Conservation (phyloP, 371 early-diverging fungal genomes). For the Mortierella polycephala region DNA sequence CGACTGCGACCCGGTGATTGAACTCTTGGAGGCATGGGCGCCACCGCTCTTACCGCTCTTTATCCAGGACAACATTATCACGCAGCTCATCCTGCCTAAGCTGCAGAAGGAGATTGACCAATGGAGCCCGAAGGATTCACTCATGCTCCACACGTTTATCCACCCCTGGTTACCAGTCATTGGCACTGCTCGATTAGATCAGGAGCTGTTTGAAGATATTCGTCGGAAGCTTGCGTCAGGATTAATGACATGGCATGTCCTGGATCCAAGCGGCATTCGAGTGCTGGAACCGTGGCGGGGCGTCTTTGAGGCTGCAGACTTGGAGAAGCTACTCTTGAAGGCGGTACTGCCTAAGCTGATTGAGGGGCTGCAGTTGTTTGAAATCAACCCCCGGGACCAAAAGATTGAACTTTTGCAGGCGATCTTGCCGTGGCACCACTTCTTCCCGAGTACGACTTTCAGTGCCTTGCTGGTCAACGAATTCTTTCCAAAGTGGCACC, state of each 20-base stretch:
- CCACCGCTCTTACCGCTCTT: constrained; percentile 76
- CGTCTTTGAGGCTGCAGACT: constrained; percentile 69
- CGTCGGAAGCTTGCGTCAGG: constrained; percentile 71
- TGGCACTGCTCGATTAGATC: constrained; percentile 63
- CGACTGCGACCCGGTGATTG: constrained; percentile 74
- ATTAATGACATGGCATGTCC: constrained; percentile 76
- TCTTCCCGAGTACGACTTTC: constrained; percentile 65
- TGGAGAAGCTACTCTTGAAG: constrained; percentile 68
- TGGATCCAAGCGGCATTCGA: constrained; percentile 67
- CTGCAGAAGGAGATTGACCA: constrained; percentile 69
- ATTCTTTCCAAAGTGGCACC: constrained; percentile 81
- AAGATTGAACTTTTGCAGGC: constrained; percentile 54
- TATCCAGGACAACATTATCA: constrained; percentile 77
- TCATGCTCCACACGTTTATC: constrained; percentile 83
- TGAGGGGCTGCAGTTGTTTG: constrained; percentile 70
- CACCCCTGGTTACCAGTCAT: constrained; percentile 88
- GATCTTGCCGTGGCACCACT: constrained; percentile 72
- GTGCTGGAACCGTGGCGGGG: constrained; percentile 77
- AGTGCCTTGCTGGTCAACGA: constrained; percentile 77
- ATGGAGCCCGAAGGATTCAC: constrained; percentile 78
- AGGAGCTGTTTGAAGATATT: constrained; percentile 66
- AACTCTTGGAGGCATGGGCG: constrained; percentile 78
- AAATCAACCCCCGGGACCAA: constrained; percentile 82
- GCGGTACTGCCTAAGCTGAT: constrained; percentile 79
- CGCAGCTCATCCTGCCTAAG: constrained; percentile 84